Evolutionary conservation across 2,329 filamentous ascomycete species (phyloP), one percentile per base, ranked within the genome.

Genomic region (Neofusicoccum sp.): DNA sequence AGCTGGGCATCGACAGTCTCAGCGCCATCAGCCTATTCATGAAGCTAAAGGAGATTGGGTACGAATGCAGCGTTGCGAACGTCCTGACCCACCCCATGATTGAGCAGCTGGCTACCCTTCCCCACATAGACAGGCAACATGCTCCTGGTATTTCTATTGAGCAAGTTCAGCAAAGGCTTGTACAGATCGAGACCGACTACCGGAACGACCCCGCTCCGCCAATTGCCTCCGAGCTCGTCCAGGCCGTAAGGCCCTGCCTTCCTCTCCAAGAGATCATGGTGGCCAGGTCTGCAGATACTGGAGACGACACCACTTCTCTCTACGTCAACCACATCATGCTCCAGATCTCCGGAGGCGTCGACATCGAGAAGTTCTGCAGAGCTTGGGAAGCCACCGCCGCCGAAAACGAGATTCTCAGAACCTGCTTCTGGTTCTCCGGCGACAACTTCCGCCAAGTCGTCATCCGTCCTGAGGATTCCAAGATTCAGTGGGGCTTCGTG

Each of bases 401-500:
- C 6, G 76, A 78, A 36, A 68, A 78, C 28, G 77, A 79, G 31
- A 80, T 83, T 16, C 70, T 83, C 9, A 75, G 81, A 9, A 83
- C 81, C 26, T 75, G 80, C 0, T 96, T 97, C 68, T 76, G 90
- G 68, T 60, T 7, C 65, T 73, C 33, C 7, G 48, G 49, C n/a
- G 51, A 57, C 41, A 31, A 61, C 63, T 68, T 73, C 7, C 63
- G 54, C 6, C 65, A 72, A 16, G 67, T 72, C 43, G 66, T 78
- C 0, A 54, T 77, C n/a, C 44, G 61, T 1, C 34, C 61, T 1
- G 62, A 66, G 5, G 56, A 61, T 1, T 44, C 58, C 30, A 6
- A 51, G 7, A 51, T 69, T 12, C 58, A 41, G 4, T 73, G 68
- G 68, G 64, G 64, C 4, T 66, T 68, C 24, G 60, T 60, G n/a